phyloP scores from a whole-genome alignment of 345 rosid genomes.

The Limnanthes douglasii region DNA sequence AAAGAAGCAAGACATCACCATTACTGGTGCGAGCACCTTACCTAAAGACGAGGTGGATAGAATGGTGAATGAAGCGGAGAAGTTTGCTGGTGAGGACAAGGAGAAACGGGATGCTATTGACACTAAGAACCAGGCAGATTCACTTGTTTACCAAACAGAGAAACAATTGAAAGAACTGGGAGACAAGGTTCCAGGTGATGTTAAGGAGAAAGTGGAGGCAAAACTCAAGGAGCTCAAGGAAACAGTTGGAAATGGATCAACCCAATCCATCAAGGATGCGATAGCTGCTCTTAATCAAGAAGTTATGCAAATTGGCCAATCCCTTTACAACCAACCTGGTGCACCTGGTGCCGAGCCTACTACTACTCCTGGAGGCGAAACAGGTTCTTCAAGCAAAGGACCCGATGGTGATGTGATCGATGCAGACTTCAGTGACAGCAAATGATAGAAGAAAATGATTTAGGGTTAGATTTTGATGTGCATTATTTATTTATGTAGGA shows the following conservation, averaged over 20 bases:
- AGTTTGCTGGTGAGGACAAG: neutral
- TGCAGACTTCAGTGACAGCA: conserved; percentile 81
- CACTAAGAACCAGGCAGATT: neutral
- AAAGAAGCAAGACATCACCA: conserved; percentile 66
- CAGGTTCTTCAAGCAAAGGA: conserved; percentile 40
- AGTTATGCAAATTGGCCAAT: neutral
- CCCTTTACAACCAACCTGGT: conserved; percentile 48
- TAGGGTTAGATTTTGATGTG: conserved; percentile 2
- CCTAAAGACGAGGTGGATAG: conserved; percentile 28
- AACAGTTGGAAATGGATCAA: conserved; percentile 15
- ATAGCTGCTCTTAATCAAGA: neutral
- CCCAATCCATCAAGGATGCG: neutral
- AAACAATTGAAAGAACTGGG: neutral
- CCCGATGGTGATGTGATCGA: conserved; percentile 69
- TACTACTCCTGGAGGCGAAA: conserved; percentile 38
- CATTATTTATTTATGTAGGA: neutral
- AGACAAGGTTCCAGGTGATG: neutral
- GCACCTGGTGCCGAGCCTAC: conserved; percentile 29
- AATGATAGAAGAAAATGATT: conserved; percentile 15
- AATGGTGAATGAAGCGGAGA: neutral
- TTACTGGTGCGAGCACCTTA: conserved; percentile 69
- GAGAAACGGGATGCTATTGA: neutral
- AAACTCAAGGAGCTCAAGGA: conserved; percentile 19
- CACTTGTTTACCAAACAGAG: neutral
- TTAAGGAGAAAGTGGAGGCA: neutral